phyloP scores from a whole-genome alignment of 768 basidiomycete genomes.

The Phylloporus arenicola region DNA sequence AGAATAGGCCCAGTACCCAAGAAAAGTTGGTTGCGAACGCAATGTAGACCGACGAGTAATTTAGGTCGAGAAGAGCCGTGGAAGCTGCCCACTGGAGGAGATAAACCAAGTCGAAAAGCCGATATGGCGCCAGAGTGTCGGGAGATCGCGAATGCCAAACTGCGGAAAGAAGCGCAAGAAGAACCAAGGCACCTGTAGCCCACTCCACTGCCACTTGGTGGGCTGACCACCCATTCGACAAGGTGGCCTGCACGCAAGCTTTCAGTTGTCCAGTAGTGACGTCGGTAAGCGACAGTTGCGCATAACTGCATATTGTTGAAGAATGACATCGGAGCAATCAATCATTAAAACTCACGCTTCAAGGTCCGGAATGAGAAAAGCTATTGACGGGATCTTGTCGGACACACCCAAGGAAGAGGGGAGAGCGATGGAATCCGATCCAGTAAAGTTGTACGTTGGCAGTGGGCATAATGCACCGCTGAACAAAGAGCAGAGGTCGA shows the following conservation, averaged over 20 bases:
- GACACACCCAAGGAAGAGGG: slow-evolving; percentile 54
- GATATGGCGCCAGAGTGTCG: slow-evolving; percentile 59
- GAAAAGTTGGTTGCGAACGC: slow-evolving; percentile 82
- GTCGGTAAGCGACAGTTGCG: slow-evolving; percentile 68
- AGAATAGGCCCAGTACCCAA: slow-evolving; percentile 79
- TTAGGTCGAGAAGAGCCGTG: slow-evolving; percentile 73
- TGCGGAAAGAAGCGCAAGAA: slow-evolving; percentile 54
- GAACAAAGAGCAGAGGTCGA: slow-evolving; percentile 79
- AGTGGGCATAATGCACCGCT: slow-evolving; percentile 77
- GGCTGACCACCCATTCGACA: slow-evolving; percentile 87
- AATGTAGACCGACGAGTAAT: slow-evolving; percentile 82
- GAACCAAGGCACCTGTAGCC: slow-evolving; percentile 61
- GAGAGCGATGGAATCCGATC: slow-evolving; percentile 62
- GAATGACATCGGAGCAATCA: neutral
- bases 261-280: slow-evolving; percentile 65
- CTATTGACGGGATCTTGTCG: slow-evolving; percentile 65
- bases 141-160: slow-evolving; percentile 53
- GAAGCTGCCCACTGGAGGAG: slow-evolving; percentile 83
- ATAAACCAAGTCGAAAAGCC: slow-evolving; percentile 75
- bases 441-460: slow-evolving; percentile 84
- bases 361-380: slow-evolving; percentile 84
- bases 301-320: slow-evolving; percentile 39
- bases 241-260: slow-evolving; percentile 87
- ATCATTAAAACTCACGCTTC: slow-evolving; percentile 47
- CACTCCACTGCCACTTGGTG: slow-evolving; percentile 73